phyloP scores from a whole-genome alignment of 768 basidiomycete genomes.

The Tylopilus rubrobrunneus region DNA sequence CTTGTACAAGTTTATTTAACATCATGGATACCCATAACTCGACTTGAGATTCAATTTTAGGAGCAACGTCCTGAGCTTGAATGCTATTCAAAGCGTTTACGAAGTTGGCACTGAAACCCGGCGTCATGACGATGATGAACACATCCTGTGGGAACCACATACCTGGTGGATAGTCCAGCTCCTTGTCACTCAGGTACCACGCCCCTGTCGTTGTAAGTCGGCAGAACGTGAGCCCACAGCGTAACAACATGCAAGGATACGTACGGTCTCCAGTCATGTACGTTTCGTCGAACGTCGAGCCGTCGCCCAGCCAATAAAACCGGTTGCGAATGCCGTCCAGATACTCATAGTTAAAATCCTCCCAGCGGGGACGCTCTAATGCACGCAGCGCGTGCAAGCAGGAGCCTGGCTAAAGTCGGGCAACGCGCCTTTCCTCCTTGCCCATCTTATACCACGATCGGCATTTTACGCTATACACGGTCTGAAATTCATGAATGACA shows the following conservation, averaged over 20 bases:
- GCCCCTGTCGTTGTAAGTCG: conserved; percentile 1
- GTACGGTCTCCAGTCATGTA: conserved; percentile 34
- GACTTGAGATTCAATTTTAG: background rate
- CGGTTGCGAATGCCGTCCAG: conserved; percentile 43
- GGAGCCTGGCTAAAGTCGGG: conserved; percentile 60
- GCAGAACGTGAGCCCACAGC: background rate
- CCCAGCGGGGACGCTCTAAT: conserved; percentile 57
- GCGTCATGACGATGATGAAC: background rate
- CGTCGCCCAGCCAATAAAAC: conserved; percentile 60
- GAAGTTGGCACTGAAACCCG: background rate
- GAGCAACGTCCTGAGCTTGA: background rate
- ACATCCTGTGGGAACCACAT: background rate
- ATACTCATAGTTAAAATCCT: conserved; percentile 54
- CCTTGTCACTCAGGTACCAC: conserved; percentile 15
- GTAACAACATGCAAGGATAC: conserved; percentile 7
- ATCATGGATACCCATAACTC: no score
- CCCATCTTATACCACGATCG: conserved; percentile 64
- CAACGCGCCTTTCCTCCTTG: conserved; percentile 50
- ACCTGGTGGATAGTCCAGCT: conserved; percentile 14
- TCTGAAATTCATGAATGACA: conserved; percentile 33
- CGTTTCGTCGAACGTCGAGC: conserved; percentile 53
- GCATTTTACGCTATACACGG: conserved; percentile 56
- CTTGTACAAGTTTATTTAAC: no score
- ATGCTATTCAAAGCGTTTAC: background rate
- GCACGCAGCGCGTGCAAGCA: conserved; percentile 47